A percentile compares a stretch with the other conserved stretches of the same genome.
phyloP scores from a whole-genome alignment of 768 basidiomycete species.

The Tremella mesenterica region DNA sequence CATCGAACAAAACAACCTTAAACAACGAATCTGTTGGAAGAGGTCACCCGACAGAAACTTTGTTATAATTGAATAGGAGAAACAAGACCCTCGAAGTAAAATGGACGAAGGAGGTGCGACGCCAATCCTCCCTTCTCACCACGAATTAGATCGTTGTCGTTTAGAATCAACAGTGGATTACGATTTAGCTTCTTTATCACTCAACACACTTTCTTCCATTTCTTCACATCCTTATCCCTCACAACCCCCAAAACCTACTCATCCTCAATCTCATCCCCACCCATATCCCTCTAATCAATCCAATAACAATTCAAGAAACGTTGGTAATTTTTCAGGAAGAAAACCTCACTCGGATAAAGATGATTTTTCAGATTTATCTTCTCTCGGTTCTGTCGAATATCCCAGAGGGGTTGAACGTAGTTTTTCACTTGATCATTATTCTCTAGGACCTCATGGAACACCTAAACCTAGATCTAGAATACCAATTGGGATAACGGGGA shows the following conservation, averaged over 20 bases:
- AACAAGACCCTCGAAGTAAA: no score
- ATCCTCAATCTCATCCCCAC: conserved; percentile 2
- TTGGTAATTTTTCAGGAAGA: no score
- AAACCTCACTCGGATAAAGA: not conserved
- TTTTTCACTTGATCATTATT: not conserved
- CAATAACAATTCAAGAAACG: no score
- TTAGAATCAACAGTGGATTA: conserved; percentile 37
- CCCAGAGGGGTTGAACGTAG: conserved; percentile 1
- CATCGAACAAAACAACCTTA: no score
- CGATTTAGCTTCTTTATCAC: conserved; percentile 15
- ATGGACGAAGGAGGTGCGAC: no score
- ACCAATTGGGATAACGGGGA: not conserved
- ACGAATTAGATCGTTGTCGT: conserved; percentile 32
- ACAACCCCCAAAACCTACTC: conserved; percentile 7
- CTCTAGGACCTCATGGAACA: conserved; percentile 22
- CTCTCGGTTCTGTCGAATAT: conserved; percentile 4
- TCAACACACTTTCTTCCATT: conserved; percentile 6
- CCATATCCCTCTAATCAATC: no score
- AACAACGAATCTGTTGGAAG: no score
- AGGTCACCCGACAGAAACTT: no score
- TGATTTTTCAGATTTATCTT: not conserved
- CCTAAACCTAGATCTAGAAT: conserved; percentile 16
- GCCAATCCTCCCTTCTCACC: conserved; percentile 28
- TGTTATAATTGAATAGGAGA: no score
- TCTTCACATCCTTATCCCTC: conserved; percentile 3